A percentile compares a stretch with the other conserved stretches of the same genome.
phyloP scores from a whole-genome alignment of 495 filamentous ascomycete genomes.

The Podospora appendiculata region DNA sequence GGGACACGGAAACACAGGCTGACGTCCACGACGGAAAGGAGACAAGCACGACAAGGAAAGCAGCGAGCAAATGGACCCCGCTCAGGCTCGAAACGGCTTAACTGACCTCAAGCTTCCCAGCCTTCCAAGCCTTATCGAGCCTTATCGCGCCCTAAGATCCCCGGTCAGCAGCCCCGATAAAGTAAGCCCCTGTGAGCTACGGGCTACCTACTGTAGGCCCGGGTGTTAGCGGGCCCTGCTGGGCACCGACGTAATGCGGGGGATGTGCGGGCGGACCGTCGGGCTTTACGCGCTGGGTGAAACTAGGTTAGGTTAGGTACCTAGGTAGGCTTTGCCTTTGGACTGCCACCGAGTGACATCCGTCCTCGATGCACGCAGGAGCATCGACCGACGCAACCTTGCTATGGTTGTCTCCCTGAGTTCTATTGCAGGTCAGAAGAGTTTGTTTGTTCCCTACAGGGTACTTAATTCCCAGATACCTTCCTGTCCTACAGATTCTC shows the following conservation, averaged over 20 bases:
- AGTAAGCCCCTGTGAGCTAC: not conserved
- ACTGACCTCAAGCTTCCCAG: not conserved
- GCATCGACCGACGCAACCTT: not conserved
- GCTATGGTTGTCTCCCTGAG: not conserved
- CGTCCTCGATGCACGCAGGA: too few species aligned
- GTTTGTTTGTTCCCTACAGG: too few species aligned
- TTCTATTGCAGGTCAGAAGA: too few species aligned
- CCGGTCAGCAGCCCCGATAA: not conserved
- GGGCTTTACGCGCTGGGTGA: too few species aligned
- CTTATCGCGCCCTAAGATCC: not conserved
- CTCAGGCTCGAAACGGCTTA: not conserved
- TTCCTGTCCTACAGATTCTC: too few species aligned
- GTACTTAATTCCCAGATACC: too few species aligned
- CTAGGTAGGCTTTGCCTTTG: too few species aligned
- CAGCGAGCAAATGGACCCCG: not conserved
- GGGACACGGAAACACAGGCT: too few species aligned
- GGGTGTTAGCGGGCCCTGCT: not conserved
- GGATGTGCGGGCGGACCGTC: not conserved
- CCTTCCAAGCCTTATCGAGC: not conserved
- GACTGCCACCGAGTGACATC: too few species aligned
- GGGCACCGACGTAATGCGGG: not conserved
- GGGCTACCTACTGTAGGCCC: not conserved
- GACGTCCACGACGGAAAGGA: too few species aligned
- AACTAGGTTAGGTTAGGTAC: too few species aligned
- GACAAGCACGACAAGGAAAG: too few species aligned